Percentiles rank a stretch among this genome's conserved stretches.
These are phyloP conservation scores for Hypoxylon sp. DNA, from an alignment of 2,329 filamentous ascomycete genomes.

Conservation along the genomic window DNA sequence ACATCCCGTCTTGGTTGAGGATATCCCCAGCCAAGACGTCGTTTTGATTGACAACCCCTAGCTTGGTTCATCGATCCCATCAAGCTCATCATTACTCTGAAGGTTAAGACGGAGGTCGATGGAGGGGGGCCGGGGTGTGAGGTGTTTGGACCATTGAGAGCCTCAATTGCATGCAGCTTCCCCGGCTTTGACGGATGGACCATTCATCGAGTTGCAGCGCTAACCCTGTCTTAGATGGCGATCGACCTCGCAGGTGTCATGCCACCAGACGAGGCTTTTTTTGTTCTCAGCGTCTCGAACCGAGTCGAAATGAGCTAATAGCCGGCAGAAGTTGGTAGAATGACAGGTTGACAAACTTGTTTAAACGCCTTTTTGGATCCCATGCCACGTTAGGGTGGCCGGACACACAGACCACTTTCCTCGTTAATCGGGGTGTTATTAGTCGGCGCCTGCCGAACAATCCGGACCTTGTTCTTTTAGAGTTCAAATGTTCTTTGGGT, in stretches of 20 bases:
- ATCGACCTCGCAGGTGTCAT: constrained; percentile 42
- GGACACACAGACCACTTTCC: constrained; percentile 24
- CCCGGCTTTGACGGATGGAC: constrained; percentile 41
- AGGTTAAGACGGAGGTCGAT: constrained; percentile 21
- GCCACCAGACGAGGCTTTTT: constrained; percentile 41
- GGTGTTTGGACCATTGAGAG: constrained; percentile 41
- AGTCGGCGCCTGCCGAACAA: constrained; percentile 36
- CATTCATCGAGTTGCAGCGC: constrained; percentile 36
- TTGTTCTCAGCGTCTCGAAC: constrained; percentile 17
- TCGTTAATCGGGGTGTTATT: constrained; percentile 3
- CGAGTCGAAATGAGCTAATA: constrained; percentile 24
- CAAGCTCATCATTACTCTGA: constrained; percentile 30
- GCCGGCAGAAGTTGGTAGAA: constrained; percentile 20
- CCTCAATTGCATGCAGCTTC: constrained; percentile 40
- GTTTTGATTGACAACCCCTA: constrained; percentile 13
- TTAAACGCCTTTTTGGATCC: constrained; percentile 13
- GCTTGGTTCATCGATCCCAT: constrained; percentile 13
- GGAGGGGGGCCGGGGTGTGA: constrained; percentile 7
- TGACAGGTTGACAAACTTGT: constrained; percentile 19
- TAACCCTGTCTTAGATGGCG: constrained; percentile 41
- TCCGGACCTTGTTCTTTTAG: constrained; percentile 16
- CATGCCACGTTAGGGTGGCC: constrained; percentile 18
- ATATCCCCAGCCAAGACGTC: constrained; percentile 10
- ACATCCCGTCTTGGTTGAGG: constrained; percentile 9
- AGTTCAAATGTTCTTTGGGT: too few relatives aligned